phyloP scores from a whole-genome alignment of 2,329 filamentous ascomycete genomes.

The Knufia fluminis region DNA sequence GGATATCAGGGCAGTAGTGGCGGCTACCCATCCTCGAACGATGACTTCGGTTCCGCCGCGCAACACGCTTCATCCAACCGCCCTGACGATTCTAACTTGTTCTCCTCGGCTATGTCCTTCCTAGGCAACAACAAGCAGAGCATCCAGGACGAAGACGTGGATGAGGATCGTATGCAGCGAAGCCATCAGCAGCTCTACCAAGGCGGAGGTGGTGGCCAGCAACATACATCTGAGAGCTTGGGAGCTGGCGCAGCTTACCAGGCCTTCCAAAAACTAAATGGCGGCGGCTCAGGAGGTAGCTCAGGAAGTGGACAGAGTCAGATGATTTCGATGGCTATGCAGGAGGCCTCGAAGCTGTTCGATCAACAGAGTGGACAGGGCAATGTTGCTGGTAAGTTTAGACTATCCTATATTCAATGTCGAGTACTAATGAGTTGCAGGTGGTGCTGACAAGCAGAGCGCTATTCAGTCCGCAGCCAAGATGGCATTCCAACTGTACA shows the following conservation, averaged over 20 bases:
- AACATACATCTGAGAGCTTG: slow-evolving; percentile 34
- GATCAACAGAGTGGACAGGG: slow-evolving; percentile 50
- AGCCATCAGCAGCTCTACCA: slow-evolving; percentile 71
- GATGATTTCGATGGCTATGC: slow-evolving; percentile 80
- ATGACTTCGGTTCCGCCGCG: slow-evolving; percentile 47
- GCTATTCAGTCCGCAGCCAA: slow-evolving; percentile 71
- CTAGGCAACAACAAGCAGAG: slow-evolving; percentile 46
- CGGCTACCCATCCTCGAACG: slow-evolving; percentile 43
- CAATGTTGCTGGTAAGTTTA: slow-evolving; percentile 37
- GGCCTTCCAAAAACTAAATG: slow-evolving; percentile 54
- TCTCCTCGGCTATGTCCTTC: slow-evolving; percentile 48
- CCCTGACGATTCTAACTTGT: slow-evolving; percentile 42
- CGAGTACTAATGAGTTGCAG: neutral
- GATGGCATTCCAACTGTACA: slow-evolving; percentile 83
- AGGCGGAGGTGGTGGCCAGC: slow-evolving; percentile 37
- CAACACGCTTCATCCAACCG: slow-evolving; percentile 40
- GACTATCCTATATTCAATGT: too few species aligned
- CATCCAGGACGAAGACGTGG: slow-evolving; percentile 38
- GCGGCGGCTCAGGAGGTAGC: slow-evolving; percentile 27
- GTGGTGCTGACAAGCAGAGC: slow-evolving; percentile 65
- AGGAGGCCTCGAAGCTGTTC: slow-evolving; percentile 71
- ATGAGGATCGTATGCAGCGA: slow-evolving; percentile 50
- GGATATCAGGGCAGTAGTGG: slow-evolving; percentile 24
- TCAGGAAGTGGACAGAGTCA: slow-evolving; percentile 58
- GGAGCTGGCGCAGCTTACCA: slow-evolving; percentile 43